A percentile compares a stretch with the other conserved stretches of the same genome.
Evolutionary conservation across 768 basidiomycete genomes (phyloP).

Genomic region (Termitomyces eurrhizus): DNA sequence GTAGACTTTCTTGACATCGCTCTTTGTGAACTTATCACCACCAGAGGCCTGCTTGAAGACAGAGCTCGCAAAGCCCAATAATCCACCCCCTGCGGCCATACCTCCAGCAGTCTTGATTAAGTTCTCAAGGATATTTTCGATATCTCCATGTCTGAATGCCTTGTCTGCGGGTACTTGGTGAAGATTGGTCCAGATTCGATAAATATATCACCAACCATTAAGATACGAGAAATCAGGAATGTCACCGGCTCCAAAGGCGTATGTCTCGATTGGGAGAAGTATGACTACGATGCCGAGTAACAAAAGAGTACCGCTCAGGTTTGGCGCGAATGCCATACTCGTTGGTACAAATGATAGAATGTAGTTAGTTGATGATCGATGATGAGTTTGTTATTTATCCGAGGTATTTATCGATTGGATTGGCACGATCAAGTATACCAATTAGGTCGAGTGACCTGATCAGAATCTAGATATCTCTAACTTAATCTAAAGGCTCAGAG

Average conservation of each 20-base stretch:
- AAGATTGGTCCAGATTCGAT: background rate
- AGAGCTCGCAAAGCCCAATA: slow-evolving; percentile 48
- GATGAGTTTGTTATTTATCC: background rate
- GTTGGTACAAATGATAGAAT: slow-evolving; percentile 1
- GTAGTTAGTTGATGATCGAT: slow-evolving; percentile 3
- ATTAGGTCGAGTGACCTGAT: slow-evolving; percentile 7
- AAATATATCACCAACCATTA: slow-evolving; percentile 36
- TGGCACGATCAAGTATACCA: too few relatives aligned
- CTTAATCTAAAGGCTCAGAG: slow-evolving; percentile 23
- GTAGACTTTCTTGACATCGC: slow-evolving; percentile 67
- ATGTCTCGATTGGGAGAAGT: slow-evolving; percentile 39
- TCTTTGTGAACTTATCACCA: slow-evolving; percentile 56
- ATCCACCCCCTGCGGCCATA: slow-evolving; percentile 39
- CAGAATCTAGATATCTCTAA: slow-evolving; percentile 14
- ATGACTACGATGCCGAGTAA: slow-evolving; percentile 35
- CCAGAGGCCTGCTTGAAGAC: slow-evolving; percentile 41
- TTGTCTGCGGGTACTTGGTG: slow-evolving; percentile 38
- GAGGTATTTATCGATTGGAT: slow-evolving; percentile 11
- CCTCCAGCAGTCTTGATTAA: slow-evolving; percentile 53
- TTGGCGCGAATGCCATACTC: slow-evolving; percentile 26
- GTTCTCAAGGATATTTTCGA: slow-evolving; percentile 63
- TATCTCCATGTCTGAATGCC: slow-evolving; percentile 75
- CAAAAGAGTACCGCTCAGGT: slow-evolving; percentile 27
- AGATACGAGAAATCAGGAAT: slow-evolving; percentile 71
- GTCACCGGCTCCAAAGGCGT: slow-evolving; percentile 62